Conservation (phyloP, 2,329 filamentous ascomycete genomes). For the Grosmannia serpens region DNA sequence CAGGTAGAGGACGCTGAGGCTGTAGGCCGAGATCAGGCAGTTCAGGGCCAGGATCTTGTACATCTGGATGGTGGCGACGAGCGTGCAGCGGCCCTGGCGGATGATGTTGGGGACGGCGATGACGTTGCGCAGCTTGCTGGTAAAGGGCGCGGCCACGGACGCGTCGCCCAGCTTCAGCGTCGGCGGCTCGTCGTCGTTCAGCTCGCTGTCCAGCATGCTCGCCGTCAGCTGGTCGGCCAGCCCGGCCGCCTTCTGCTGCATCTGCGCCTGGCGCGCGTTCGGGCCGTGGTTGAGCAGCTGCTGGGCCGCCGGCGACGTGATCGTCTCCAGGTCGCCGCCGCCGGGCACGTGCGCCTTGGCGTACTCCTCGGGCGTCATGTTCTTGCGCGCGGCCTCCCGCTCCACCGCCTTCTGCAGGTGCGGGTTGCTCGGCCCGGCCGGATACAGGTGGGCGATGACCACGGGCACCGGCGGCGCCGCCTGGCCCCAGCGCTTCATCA, state of each 20-base stretch:
- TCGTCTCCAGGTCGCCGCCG: conserved; percentile 37
- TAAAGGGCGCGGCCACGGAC: conserved; percentile 94
- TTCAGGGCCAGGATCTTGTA: conserved; percentile 99
- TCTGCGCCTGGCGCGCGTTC: conserved; percentile 44
- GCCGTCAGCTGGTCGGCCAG: conserved; percentile 79
- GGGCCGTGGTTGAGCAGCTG: conserved; percentile 11
- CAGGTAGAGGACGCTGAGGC: conserved; percentile 86
- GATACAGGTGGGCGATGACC: conserved; percentile 87
- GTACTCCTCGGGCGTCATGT: conserved; percentile 48
- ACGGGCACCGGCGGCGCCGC: conserved; percentile 83
- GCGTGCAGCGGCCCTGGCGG: conserved; percentile 89
- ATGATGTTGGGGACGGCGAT: conserved; percentile 97
- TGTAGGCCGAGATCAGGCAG: conserved; percentile 96
- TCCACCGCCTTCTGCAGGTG: conserved; percentile 87
- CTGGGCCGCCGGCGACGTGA: conserved; percentile 51
- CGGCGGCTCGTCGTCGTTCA: conserved; percentile 83
- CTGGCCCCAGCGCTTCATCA: conserved; percentile 95
- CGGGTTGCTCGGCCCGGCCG: conserved; percentile 83
- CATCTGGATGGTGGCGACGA: conserved; percentile 99
- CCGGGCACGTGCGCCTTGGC: conserved; percentile 28
- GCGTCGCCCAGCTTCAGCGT: conserved; percentile 96
- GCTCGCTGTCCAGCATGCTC: conserved; percentile 79
- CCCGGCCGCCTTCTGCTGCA: conserved; percentile 59
- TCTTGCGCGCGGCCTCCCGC: conserved; percentile 72
- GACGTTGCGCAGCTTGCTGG: conserved; percentile 93